Evolutionary conservation across 768 basidiomycete genomes (phyloP).

Genomic region (Tulasnella calospora): DNA sequence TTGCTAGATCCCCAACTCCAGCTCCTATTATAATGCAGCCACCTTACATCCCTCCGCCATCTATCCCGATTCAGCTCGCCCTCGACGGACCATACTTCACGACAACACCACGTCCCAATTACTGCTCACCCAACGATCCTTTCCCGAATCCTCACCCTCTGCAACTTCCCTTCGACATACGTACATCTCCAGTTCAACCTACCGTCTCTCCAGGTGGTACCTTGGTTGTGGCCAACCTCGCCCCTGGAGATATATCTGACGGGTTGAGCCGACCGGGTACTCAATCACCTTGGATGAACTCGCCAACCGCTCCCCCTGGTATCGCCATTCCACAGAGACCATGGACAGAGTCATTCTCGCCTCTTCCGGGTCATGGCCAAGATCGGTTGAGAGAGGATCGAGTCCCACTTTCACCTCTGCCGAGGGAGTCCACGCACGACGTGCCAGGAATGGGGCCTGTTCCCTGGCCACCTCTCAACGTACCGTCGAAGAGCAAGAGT

Average conservation of each 20-base stretch:
- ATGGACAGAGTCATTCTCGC: neutral
- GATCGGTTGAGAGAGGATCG: neutral
- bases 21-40: neutral
- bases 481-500: neutral
- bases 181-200: neutral
- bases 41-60: neutral
- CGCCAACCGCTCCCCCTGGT: neutral
- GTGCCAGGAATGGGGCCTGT: neutral
- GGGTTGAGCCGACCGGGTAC: neutral
- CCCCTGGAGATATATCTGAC: slow-evolving; percentile 5
- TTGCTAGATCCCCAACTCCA: neutral
- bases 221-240: neutral
- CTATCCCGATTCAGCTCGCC: neutral
- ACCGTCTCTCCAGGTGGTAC: neutral
- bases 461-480: slow-evolving; percentile 3
- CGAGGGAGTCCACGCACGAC: neutral
- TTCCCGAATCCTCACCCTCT: neutral
- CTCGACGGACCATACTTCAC: neutral
- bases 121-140: neutral
- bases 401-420: neutral
- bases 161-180: neutral
- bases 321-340: neutral
- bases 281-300: neutral
- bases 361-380: neutral
- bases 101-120: neutral